Conservation (phyloP, 1,284 basidiomycete genomes). For the Ceratobasidium sp. region DNA sequence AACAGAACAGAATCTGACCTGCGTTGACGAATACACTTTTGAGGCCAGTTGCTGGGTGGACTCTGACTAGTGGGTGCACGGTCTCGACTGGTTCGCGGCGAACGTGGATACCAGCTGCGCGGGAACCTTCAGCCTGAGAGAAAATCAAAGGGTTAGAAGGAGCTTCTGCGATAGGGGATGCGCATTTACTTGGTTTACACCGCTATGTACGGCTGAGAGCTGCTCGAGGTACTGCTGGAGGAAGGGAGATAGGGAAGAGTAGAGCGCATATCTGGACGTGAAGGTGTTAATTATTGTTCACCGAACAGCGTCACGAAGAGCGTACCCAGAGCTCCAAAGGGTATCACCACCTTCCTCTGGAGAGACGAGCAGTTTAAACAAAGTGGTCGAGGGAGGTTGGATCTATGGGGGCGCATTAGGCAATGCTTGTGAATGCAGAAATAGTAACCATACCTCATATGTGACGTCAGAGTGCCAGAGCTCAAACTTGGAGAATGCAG, state of each 20-base stretch:
- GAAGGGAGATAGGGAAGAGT: conserved; percentile 74
- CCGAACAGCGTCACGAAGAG: not conserved
- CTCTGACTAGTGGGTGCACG: conserved; percentile 58
- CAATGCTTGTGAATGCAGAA: not conserved
- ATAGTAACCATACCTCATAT: conserved; percentile 70
- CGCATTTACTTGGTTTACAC: conserved; percentile 54
- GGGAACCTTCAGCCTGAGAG: conserved; percentile 75
- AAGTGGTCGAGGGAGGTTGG: conserved; percentile 77
- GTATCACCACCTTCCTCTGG: conserved; percentile 41
- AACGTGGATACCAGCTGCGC: conserved; percentile 70
- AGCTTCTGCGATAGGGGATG: not conserved
- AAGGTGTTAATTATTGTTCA: not conserved
- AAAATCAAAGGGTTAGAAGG: conserved; percentile 46
- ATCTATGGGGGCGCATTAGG: conserved; percentile 47
- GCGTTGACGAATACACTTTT: conserved; percentile 58
- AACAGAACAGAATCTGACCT: conserved; percentile 10
- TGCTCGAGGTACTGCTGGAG: conserved; percentile 75
- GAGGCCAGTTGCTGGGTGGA: conserved; percentile 50
- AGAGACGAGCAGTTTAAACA: conserved; percentile 72
- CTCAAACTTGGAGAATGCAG: conserved; percentile 77
- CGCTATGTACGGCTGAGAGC: conserved; percentile 73
- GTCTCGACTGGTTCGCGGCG: conserved; percentile 76
- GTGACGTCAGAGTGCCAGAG: conserved; percentile 87
- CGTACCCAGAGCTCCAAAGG: conserved; percentile 48
- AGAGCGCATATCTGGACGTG: conserved; percentile 51